Base-by-base conservation (phyloP, 108 stramenopile species). In the Cyclostephanos tholiformis region DNA sequence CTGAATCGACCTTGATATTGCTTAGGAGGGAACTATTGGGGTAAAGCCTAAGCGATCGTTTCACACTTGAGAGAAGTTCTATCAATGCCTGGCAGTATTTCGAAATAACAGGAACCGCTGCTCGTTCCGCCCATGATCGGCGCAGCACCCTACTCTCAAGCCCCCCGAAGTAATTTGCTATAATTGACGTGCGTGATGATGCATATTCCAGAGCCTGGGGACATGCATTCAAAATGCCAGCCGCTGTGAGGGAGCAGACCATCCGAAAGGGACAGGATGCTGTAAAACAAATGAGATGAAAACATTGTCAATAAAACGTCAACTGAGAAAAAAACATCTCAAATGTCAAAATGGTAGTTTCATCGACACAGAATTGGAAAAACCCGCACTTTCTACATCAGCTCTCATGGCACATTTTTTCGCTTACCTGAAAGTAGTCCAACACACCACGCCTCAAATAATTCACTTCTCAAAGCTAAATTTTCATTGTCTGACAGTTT, bases 71-170 rank as follows among this genome's bases (percentile, higher is more conserved):
- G 12, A 92, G 63, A 14, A 95, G 84, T 46, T 95, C 95, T 14
- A 95, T 75, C 80, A 93, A 72, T 14, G 92, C 79, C 67, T 95
- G 95, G 27, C 74, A 71, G 64, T 95, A 95, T 61, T 87, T 74
- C n/a, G 91, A 92, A 72, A 89, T 90, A 36, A 95, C 80, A 46
- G 95, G 95, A 9, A 80, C 48, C 17, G 90, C 88, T 67, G 95
- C 95, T 70, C 95, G 64, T 68, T 95, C 95, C 3, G 91, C 88
- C 95, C 95, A 95, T 36, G 85, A 56, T 23, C 95, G 80, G 30
- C 95, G 74, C 9, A 77, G 65, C 6, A 88, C 85, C 7, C 83
- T 89, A 53, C 77, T 82, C 52, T 79, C 71, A 38, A 95, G 86
- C 14, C 91, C 74, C 11, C 77, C 79, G 63, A 88, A 84, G 32